Percentiles rank a stretch among this genome's conserved stretches.
These are phyloP conservation scores for Handroanthus guayacan DNA, from an alignment of 257 asterid genomes.

Conservation along the genomic window DNA sequence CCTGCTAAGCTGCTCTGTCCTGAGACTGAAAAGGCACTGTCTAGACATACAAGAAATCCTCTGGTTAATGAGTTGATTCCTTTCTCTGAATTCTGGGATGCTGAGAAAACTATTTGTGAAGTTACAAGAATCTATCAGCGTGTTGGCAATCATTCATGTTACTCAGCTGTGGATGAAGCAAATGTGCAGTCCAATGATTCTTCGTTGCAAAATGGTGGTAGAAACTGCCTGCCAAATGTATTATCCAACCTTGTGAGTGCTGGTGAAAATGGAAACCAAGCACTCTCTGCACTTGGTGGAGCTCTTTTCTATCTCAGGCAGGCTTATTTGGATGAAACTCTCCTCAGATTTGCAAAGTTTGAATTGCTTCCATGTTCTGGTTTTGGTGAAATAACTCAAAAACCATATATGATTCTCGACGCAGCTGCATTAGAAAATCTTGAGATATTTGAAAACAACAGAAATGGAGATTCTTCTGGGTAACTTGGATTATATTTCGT, in stretches of 20 bases:
- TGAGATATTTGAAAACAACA: conserved; percentile 92
- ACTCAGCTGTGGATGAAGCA: conserved; percentile 46
- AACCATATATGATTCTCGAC: conserved; percentile 88
- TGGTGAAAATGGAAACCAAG: conserved; percentile 82
- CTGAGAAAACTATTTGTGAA: conserved; percentile 78
- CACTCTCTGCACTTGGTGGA: conserved; percentile 97
- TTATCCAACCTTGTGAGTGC: conserved; percentile 67
- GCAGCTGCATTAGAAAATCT: conserved; percentile 96
- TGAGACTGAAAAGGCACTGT: conserved; percentile 81
- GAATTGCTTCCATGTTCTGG: conserved; percentile 90
- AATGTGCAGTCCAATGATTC: conserved; percentile 40
- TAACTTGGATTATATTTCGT: conserved; percentile 41
- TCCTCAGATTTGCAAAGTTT: conserved; percentile 85
- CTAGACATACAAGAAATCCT: conserved; percentile 81
- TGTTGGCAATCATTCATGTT: conserved; percentile 44
- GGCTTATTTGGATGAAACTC: conserved; percentile 86
- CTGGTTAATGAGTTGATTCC: conserved; percentile 87
- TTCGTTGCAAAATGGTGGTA: conserved; percentile 43
- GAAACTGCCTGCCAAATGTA: conserved; percentile 63
- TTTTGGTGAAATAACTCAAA: conserved; percentile 61
- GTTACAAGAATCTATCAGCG: conserved; percentile 60
- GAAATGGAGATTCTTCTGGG: conserved; percentile 93
- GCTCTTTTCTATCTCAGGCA: conserved; percentile 84
- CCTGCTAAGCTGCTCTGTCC: conserved; percentile 89
- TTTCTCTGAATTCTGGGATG: conserved; percentile 92